Evolutionary conservation across 306 rosid species (phyloP), one percentile per base, ranked within the genome.

Genomic region (Datisca glomerata): DNA sequence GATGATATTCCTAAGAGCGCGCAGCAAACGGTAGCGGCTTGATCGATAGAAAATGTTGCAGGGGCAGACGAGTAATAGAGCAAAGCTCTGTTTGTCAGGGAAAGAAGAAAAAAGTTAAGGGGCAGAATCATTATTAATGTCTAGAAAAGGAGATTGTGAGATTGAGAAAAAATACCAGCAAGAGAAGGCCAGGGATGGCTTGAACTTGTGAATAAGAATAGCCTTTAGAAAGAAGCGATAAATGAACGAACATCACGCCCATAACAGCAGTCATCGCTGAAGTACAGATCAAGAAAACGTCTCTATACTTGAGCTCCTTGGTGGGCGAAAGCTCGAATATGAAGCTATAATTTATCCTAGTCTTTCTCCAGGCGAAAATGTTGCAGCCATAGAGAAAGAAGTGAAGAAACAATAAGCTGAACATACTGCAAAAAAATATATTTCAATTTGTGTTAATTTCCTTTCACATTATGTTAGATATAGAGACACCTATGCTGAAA

Each of bases 321-420:
- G 79, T 78, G 21, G 76, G 68, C 3, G 72, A 41, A 8, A 80
- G 62, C 76, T 89, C 98, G 39, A 89, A 84, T 57, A 89, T 89
- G 74, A 89, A 89, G 67, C 75, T 62, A 53, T 84, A 84, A 47
- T 84, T 89, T 75, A 89, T 80, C 5, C 95, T 91, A 48, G 81
- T 53, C 73, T 75, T 89, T 65, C 85, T 69, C 98, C 98, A 89
- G 0, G 92, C 92, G 14, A 75, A 65, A 41, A 80, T 80, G 76
- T 89, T 84, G 72, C 93, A 89, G n/a, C 95, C 98, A 19, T 80
- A 84, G 8, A 84, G 85, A 55, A 89, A 80, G 66, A 89, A 66
- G 62, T 89, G 98, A n/a, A 89, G 87, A 59, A 89, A 89, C 71
- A 89, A 12, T 12, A 89, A 83, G 80, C 95, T 75, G 73, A 84